A percentile compares a stretch with the other conserved stretches of the same genome.
Conservation (phyloP, 2,329 filamentous ascomycete species). For the Zymoseptoria brevis region DNA sequence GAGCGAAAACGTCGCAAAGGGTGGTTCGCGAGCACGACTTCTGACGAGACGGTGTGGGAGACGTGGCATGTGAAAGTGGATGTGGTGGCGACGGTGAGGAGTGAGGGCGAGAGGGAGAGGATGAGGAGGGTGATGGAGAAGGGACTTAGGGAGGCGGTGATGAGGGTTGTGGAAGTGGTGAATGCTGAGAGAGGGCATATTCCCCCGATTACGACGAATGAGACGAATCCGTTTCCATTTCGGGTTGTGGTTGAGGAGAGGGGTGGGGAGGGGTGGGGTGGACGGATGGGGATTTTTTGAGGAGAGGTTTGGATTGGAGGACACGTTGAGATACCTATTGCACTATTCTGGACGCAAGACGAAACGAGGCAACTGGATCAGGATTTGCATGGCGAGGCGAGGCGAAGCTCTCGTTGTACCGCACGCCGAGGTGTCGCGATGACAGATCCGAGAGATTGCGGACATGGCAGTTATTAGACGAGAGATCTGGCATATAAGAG, state of each 20-base stretch:
- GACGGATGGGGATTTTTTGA: slow-evolving; percentile 16
- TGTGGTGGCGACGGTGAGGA: slow-evolving; percentile 76
- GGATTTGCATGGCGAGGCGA: too few relatives aligned
- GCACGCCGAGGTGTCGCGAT: too few relatives aligned
- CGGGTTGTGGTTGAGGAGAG: slow-evolving; percentile 84
- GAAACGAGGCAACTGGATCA: too few relatives aligned
- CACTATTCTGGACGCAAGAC: too few relatives aligned
- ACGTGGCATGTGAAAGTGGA: slow-evolving; percentile 85
- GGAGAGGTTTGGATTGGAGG: neutral
- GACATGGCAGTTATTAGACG: too few relatives aligned
- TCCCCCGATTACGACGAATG: slow-evolving; percentile 87
- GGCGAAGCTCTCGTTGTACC: too few relatives aligned
- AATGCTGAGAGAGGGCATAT: slow-evolving; percentile 93
- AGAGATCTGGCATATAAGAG: too few relatives aligned
- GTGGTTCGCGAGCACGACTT: slow-evolving; percentile 63
- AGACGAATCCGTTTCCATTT: slow-evolving; percentile 90
- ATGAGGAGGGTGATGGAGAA: slow-evolving; percentile 86
- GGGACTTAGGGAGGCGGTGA: slow-evolving; percentile 73
- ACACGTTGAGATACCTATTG: too few relatives aligned
- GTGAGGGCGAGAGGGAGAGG: slow-evolving; percentile 78
- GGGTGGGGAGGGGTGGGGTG: slow-evolving; percentile 14
- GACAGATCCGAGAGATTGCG: too few relatives aligned
- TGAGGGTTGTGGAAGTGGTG: slow-evolving; percentile 83
- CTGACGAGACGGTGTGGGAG: slow-evolving; percentile 97
- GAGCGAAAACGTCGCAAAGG: slow-evolving; percentile 81